Evolutionary conservation across 768 basidiomycete genomes (phyloP), one percentile per base, ranked within the genome.

Genomic region (Collybiopsis luxurians): DNA sequence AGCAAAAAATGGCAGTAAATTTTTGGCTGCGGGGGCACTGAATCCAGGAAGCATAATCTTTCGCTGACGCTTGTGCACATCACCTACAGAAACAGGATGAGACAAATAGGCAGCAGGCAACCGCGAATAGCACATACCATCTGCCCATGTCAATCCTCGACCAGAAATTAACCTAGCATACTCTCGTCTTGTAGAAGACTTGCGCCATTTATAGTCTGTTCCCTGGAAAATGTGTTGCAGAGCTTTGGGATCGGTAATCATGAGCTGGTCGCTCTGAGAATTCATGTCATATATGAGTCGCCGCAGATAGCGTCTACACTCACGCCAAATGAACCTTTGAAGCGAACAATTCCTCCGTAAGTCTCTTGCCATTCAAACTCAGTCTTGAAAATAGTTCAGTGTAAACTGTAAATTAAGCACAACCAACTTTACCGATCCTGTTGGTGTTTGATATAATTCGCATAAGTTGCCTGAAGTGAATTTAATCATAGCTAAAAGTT

Each of bases 11-110:
- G 72, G 70, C 6, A 69, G 54, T 4, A 71, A 63, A 7, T 63
- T 67, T 47, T 63, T 68, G 1, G 64, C 59, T 47, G 69, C 68
- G 1, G 66, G 61, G 0, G 57, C 42, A 21, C 68, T 67, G 44
- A 73, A 73, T 1, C 70, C 70, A 19, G 72, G 71, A 11, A 68
- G 62, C 71, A 73, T 71, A 21, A 70, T 65, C 55, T 73, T 73
- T 38, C 71, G 49, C 38, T 71, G 69, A 5, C 71, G 58, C 28
- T 66, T 64, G 50, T 70, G 71, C 3, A 45, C 59, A 43, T 66
- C 61, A 42, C 62, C 65, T 68, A 38, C 31, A 26, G n/a, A 17
- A 53, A 12, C 13, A 40, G 10, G n/a, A 40, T 23, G 10, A 21
- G 5, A 43, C 24, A 66, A 60, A 44, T 67, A 71, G 5, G 64